Conservation (phyloP, 2,329 filamentous ascomycete species). For the Colletotrichum spaethianum region DNA sequence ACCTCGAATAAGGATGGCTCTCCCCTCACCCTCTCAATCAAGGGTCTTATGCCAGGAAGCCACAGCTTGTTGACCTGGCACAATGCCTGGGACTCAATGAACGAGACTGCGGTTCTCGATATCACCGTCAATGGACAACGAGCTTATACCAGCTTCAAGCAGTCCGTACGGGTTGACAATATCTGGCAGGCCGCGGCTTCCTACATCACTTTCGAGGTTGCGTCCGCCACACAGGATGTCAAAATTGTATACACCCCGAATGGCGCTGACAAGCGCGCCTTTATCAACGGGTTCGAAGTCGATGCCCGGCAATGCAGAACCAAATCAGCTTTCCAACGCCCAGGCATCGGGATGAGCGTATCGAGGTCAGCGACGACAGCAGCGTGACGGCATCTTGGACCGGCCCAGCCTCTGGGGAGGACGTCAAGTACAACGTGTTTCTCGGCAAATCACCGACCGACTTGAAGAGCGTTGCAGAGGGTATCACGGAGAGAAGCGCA, state of each 20-base stretch:
- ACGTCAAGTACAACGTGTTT: constrained; percentile 48
- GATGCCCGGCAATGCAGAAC: constrained; percentile 45
- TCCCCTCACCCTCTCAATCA: constrained; percentile 46
- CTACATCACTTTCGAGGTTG: constrained; percentile 46
- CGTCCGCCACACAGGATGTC: constrained; percentile 43
- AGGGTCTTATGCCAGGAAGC: constrained; percentile 46
- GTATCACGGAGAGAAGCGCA: constrained; percentile 26
- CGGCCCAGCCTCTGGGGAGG: constrained; percentile 38
- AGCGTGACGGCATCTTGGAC: constrained; percentile 45
- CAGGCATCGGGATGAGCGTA: constrained; percentile 48
- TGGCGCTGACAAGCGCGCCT: constrained; percentile 44
- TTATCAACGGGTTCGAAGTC: constrained; percentile 51
- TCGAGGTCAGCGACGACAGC: constrained; percentile 41
- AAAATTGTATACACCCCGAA: constrained; percentile 45
- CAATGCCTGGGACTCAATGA: constrained; percentile 49
- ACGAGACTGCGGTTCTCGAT: constrained; percentile 43
- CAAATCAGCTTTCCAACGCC: constrained; percentile 49
- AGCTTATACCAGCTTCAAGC: constrained; percentile 24
- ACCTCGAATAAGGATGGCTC: constrained; percentile 44
- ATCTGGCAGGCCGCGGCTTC: constrained; percentile 50
- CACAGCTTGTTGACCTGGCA: constrained; percentile 49
- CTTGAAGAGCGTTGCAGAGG: constrained; percentile 42
- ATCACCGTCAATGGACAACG: constrained; percentile 46
- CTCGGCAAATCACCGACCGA: constrained; percentile 42
- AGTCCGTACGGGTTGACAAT: constrained; percentile 49